A percentile compares a stretch with the other conserved stretches of the same genome.
Evolutionary conservation across 768 basidiomycete species (phyloP).

Genomic region (Grammothele lineata): DNA sequence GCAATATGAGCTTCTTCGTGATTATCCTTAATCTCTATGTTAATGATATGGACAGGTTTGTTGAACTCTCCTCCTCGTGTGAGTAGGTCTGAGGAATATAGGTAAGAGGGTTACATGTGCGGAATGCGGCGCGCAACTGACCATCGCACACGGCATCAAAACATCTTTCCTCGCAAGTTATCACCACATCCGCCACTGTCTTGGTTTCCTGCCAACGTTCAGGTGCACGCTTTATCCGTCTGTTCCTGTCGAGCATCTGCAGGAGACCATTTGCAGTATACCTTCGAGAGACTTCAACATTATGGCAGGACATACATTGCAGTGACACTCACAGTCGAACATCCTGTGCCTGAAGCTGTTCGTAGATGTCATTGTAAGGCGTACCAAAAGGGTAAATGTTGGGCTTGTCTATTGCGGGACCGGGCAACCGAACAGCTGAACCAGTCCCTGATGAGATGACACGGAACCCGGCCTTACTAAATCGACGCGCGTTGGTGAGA

Average conservation of each 20-base stretch:
- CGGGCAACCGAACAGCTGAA: constrained; percentile 93
- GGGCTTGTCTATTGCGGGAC: constrained; percentile 94
- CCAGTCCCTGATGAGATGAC: constrained; percentile 96
- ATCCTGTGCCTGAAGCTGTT: constrained; percentile 84
- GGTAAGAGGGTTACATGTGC: no score
- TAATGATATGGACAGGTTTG: constrained; percentile 92
- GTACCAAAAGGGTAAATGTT: constrained; percentile 97
- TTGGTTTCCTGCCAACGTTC: constrained; percentile 96
- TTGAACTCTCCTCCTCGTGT: constrained; percentile 87
- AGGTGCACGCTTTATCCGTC: constrained; percentile 86
- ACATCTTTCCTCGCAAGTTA: constrained; percentile 98
- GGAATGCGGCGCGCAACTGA: no score
- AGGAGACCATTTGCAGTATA: constrained; percentile 92
- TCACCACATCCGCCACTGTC: constrained; percentile 90
- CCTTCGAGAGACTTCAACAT: no score
- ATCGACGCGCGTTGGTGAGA: constrained; percentile 3
- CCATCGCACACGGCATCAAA: constrained; percentile 99
- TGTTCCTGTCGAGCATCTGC: constrained; percentile 95
- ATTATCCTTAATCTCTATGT: constrained; percentile 98
- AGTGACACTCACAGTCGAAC: constrained; percentile 65
- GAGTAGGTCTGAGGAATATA: constrained; percentile 68
- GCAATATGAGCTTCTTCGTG: constrained; percentile 98
- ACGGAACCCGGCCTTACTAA: constrained; percentile 83
- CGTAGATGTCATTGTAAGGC: constrained; percentile 93
- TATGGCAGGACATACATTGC: no score